Conservation (phyloP, 352 stramenopile species). For the Globisporangium polare region DNA sequence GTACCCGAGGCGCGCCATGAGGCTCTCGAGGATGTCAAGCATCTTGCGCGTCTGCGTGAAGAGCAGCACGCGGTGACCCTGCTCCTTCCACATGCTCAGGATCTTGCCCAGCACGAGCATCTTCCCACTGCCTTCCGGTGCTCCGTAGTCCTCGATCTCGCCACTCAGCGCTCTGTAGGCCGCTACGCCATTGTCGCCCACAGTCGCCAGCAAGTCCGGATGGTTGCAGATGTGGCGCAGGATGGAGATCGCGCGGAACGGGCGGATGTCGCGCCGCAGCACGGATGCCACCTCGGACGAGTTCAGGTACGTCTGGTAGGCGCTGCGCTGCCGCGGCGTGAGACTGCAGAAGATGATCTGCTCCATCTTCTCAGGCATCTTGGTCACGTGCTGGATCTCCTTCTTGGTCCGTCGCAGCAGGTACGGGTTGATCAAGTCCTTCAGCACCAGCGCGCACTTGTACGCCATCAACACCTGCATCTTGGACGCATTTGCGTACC, state of each 20-base stretch:
- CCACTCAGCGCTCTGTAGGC: background rate
- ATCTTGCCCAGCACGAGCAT: constrained; percentile 96
- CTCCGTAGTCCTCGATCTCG: constrained; percentile 30
- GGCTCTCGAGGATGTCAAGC: constrained; percentile 96
- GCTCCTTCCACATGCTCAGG: constrained; percentile 91
- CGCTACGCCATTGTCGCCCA: constrained; percentile 15
- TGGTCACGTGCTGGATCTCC: constrained; percentile 88
- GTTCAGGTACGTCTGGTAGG: constrained; percentile 91
- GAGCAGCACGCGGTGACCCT: constrained; percentile 95
- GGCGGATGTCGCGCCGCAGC: constrained; percentile 69
- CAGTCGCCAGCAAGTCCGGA: constrained; percentile 88
- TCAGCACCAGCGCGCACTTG: constrained; percentile 94
- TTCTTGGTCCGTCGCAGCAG: constrained; percentile 95
- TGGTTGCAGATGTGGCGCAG: constrained; percentile 99
- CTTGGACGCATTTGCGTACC: constrained; percentile 89
- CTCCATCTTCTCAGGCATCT: constrained; percentile 97
- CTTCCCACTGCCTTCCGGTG: constrained; percentile 91
- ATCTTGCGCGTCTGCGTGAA: constrained; percentile 98
- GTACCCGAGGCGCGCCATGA: constrained; percentile 83
- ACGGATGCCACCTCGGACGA: constrained; percentile 94
- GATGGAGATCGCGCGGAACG: constrained; percentile 92
- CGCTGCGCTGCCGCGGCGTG: constrained; percentile 76
- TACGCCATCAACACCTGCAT: constrained; percentile 97
- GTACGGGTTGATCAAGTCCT: constrained; percentile 97
- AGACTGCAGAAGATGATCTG: constrained; percentile 98